Base-by-base conservation (phyloP, 2,329 filamentous ascomycete species). In the Grosmannia clavigera region DNA sequence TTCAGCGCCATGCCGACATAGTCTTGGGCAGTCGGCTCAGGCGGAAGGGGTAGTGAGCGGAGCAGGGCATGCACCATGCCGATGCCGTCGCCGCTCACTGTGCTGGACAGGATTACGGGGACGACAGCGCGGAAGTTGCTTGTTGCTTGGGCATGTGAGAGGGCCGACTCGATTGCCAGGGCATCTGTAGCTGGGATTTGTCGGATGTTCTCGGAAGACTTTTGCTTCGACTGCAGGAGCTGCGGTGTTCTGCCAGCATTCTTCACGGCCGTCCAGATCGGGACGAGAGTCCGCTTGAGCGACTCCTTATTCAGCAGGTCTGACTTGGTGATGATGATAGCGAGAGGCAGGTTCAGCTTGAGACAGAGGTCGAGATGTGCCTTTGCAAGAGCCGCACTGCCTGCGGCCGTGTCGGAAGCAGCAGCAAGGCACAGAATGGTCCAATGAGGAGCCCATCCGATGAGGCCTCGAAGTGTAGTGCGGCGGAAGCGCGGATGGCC, bases 361-460 rank as follows among this genome's bases (percentile, higher is more conserved):
- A 96, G 77, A 67, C 92, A 96, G 2, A 99, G 76, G 46, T 92
- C 85, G 19, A 99, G 78, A 72, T 97, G 88, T 2, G 89, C 86
- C 64, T 87, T 81, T 11, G 87, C 87, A 4, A 94, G 76, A 66
- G 94, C 87, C 52, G 53, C 54, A 27, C 25, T 58, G 35, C 46
- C 56, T 1, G 33, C 33, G 11, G 55, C 52, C 1, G 58, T 29
- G 6, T 94, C 88, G 43, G 90, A 90, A 55, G 90, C 85, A 0
- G 61, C 54, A 3, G 35, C 57, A 63, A 97, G 84, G 66, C 95
- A 96, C 2, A 97, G 78, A 27, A 96, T 72, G 1, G 89, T 91
- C 86, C 94, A 99, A 70, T 97, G 91, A 10, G 94, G 94, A 46
- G 89, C 88, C 92, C 94, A 97, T 54, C 92, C 94, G 64, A 99